These are phyloP conservation scores for Diplotaxis tenuifolia DNA, from an alignment of 345 rosid genomes.

Conservation along the genomic window DNA sequence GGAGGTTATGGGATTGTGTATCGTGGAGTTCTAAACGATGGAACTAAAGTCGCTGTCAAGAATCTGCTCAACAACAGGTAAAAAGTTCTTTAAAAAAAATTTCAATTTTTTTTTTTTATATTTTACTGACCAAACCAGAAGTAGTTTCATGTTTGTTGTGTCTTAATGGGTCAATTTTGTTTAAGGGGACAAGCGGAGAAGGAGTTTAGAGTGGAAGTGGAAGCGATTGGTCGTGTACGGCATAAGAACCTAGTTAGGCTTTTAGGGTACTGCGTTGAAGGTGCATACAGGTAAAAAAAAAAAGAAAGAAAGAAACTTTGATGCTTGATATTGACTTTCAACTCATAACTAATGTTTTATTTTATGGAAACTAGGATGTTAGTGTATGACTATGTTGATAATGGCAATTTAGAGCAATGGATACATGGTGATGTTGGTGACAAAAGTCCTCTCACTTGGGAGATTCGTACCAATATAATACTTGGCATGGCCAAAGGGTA, in stretches of 20 bases:
- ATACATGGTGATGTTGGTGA: slow-evolving; percentile 79
- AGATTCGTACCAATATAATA: slow-evolving; percentile 65
- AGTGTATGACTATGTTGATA: slow-evolving; percentile 80
- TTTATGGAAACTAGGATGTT: slow-evolving; percentile 52
- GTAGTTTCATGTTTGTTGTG: slow-evolving; percentile 8
- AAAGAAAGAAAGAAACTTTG: neutral
- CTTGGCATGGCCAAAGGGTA: slow-evolving; percentile 84
- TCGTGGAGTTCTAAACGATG: slow-evolving; percentile 64
- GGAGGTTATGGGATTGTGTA: slow-evolving; percentile 97
- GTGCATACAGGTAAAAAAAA: slow-evolving; percentile 75
- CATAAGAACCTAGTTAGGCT: slow-evolving; percentile 88
- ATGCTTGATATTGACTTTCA: neutral
- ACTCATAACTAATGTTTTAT: neutral
- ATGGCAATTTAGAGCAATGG: slow-evolving; percentile 87
- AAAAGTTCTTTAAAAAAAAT: too few relatives aligned
- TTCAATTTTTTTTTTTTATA: neutral
- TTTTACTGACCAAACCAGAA: neutral
- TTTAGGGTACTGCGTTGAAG: slow-evolving; percentile 96
- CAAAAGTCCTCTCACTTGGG: slow-evolving; percentile 73
- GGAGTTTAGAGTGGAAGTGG: slow-evolving; percentile 94
- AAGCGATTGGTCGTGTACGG: slow-evolving; percentile 87
- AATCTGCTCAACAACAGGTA: slow-evolving; percentile 91
- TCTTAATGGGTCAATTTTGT: slow-evolving; percentile 5
- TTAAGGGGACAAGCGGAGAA: slow-evolving; percentile 92
- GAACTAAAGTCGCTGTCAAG: slow-evolving; percentile 75